Conservation (phyloP, 2,329 filamentous ascomycete species). For the Calonectria pseudoturangicola region DNA sequence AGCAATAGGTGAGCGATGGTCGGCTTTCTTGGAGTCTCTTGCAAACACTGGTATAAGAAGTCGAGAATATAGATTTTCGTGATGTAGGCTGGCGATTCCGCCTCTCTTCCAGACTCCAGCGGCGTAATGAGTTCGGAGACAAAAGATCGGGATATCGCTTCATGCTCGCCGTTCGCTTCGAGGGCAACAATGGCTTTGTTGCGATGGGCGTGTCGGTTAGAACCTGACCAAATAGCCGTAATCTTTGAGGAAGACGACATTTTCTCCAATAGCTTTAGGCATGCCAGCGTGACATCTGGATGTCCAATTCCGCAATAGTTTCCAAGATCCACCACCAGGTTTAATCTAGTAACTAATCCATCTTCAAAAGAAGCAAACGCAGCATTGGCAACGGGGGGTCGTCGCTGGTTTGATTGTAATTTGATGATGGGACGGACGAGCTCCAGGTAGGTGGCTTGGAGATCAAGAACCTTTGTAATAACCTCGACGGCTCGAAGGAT, state of each 20-base stretch:
- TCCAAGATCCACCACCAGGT: slow-evolving; percentile 87
- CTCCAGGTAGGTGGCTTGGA: slow-evolving; percentile 94
- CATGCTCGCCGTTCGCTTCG: slow-evolving; percentile 86
- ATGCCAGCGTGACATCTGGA: slow-evolving; percentile 85
- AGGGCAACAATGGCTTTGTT: slow-evolving; percentile 93
- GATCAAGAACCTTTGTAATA: slow-evolving; percentile 86
- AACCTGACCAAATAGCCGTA: slow-evolving; percentile 79
- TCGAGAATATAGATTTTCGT: slow-evolving; percentile 91
- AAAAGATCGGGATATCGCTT: slow-evolving; percentile 85
- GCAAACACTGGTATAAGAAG: slow-evolving; percentile 88
- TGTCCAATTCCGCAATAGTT: slow-evolving; percentile 91
- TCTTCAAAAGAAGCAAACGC: slow-evolving; percentile 95
- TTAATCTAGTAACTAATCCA: slow-evolving; percentile 87
- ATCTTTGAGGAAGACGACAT: slow-evolving; percentile 90
- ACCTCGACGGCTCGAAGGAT: slow-evolving; percentile 89
- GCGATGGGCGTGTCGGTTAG: slow-evolving; percentile 77
- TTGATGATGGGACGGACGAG: slow-evolving; percentile 88
- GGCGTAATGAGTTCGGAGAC: slow-evolving; percentile 79
- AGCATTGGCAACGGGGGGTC: slow-evolving; percentile 77
- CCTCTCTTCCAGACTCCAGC: slow-evolving; percentile 83
- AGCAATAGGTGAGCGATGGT: slow-evolving; percentile 93
- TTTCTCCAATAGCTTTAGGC: slow-evolving; percentile 88
- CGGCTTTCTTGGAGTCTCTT: slow-evolving; percentile 83
- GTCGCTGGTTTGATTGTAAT: slow-evolving; percentile 75
- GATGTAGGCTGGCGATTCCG: slow-evolving; percentile 82